Conservation (phyloP, 495 filamentous ascomycete genomes). For the Aspergillus ellipticus region DNA sequence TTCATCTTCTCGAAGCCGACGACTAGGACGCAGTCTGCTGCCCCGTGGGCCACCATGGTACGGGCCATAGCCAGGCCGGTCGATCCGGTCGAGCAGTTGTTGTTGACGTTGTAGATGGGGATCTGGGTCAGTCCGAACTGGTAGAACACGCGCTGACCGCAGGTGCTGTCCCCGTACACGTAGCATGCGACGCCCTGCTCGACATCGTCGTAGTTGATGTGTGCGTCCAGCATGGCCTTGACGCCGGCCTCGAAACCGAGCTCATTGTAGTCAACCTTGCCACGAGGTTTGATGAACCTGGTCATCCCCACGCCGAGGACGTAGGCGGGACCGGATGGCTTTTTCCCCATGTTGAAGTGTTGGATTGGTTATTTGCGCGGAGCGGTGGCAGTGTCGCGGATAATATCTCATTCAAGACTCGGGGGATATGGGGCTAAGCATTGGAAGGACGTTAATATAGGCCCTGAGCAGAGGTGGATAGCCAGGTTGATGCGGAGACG, state of each 20-base stretch:
- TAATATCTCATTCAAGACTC: neutral
- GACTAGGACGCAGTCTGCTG: constrained; percentile 81
- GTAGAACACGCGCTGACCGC: constrained; percentile 96
- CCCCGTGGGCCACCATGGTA: constrained; percentile 73
- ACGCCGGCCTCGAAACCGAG: constrained; percentile 92
- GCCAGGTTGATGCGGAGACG: constrained; percentile 9
- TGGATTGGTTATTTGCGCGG: neutral
- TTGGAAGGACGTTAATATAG: neutral
- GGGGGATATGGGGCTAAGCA: neutral
- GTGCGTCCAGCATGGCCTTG: constrained; percentile 92
- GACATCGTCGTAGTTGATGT: constrained; percentile 95
- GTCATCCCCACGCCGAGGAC: constrained; percentile 98
- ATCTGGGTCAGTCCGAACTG: constrained; percentile 97
- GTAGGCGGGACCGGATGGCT: constrained; percentile 59
- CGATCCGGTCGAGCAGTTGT: constrained; percentile 93
- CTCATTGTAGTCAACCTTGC: constrained; percentile 65
- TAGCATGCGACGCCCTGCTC: constrained; percentile 97
- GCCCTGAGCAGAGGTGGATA: constrained; percentile 8
- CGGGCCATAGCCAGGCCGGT: constrained; percentile 85
- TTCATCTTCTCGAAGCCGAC: constrained; percentile 99
- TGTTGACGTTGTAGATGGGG: constrained; percentile 96
- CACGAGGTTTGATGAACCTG: constrained; percentile 97
- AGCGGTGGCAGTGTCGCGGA: neutral
- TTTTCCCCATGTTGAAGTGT: constrained; percentile 49
- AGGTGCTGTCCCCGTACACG: constrained; percentile 93